These are phyloP conservation scores for Davidsoniella virescens DNA, from an alignment of 2,329 filamentous ascomycete genomes.

Conservation along the genomic window DNA sequence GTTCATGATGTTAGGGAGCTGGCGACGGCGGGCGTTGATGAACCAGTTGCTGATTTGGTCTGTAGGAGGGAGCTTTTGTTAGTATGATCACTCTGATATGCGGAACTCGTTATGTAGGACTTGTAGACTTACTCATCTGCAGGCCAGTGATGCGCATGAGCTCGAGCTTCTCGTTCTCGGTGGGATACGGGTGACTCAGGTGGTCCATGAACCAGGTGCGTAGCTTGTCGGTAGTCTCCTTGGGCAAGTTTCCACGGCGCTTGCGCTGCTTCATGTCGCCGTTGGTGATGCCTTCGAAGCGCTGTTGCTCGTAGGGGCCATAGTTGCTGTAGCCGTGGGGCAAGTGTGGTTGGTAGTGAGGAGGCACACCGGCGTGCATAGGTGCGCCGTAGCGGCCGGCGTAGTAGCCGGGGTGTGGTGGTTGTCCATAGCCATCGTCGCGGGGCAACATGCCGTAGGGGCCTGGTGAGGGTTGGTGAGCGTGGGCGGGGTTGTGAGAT, in stretches of 20 bases:
- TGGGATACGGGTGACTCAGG: constrained; percentile 68
- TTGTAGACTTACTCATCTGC: constrained; percentile 50
- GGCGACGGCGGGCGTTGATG: constrained; percentile 57
- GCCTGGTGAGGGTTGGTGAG: no score
- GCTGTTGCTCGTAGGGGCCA: no score
- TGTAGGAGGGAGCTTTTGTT: constrained; percentile 17
- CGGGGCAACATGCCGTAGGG: no score
- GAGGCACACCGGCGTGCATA: constrained; percentile 2
- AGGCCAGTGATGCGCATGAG: constrained; percentile 62
- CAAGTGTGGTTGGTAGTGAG: constrained; percentile 14
- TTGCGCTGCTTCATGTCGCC: constrained; percentile 38
- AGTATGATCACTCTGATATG: neutral
- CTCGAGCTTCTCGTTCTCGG: constrained; percentile 73
- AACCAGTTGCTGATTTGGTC: constrained; percentile 69
- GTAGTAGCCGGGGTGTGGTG: constrained; percentile 16
- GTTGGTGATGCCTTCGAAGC: constrained; percentile 15
- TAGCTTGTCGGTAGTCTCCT: constrained; percentile 70
- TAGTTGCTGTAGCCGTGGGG: no score
- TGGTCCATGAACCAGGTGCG: constrained; percentile 68
- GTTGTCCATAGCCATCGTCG: neutral
- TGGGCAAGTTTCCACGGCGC: constrained; percentile 74
- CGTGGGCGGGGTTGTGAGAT: neutral
- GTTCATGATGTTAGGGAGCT: constrained; percentile 40
- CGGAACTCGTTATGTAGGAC: neutral
- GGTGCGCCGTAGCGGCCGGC: constrained; percentile 16